A percentile compares a stretch with the other conserved stretches of the same genome.
These are phyloP conservation scores for Fusarium paranaense DNA, from an alignment of 2,329 filamentous ascomycete genomes.

Conservation along the genomic window DNA sequence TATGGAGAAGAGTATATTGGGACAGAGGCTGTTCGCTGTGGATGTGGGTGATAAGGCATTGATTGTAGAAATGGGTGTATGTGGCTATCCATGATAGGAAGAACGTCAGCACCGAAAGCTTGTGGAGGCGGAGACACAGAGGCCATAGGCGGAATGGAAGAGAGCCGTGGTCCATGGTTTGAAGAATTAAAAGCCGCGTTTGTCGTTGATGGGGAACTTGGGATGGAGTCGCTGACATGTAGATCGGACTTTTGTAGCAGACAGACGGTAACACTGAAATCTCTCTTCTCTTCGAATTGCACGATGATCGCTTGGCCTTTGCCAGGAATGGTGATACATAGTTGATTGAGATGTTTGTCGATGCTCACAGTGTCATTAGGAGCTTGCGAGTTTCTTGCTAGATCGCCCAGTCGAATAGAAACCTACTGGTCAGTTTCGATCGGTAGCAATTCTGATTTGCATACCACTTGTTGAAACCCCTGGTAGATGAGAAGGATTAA, in stretches of 20 bases:
- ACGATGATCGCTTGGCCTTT: slow-evolving; percentile 42
- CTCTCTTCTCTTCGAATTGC: slow-evolving; percentile 47
- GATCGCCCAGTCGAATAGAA: slow-evolving; percentile 46
- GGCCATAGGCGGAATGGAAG: slow-evolving; percentile 39
- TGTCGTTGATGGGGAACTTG: not conserved
- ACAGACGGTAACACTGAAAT: slow-evolving; percentile 49
- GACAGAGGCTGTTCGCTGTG: slow-evolving; percentile 27
- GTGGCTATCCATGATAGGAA: not conserved
- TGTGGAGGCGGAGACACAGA: not conserved
- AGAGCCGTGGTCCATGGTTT: slow-evolving; percentile 38
- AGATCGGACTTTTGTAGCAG: slow-evolving; percentile 50
- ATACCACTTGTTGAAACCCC: slow-evolving; percentile 43
- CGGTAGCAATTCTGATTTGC: not conserved
- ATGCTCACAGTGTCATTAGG: slow-evolving; percentile 36
- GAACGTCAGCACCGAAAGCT: slow-evolving; percentile 20
- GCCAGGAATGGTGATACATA: slow-evolving; percentile 43
- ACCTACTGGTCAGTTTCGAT: slow-evolving; percentile 37
- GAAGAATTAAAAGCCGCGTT: not conserved
- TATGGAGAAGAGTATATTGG: not conserved
- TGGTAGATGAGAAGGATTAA: slow-evolving; percentile 45
- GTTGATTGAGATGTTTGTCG: slow-evolving; percentile 27
- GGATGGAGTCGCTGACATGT: slow-evolving; percentile 32
- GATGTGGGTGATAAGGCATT: not conserved
- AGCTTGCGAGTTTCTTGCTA: slow-evolving; percentile 21
- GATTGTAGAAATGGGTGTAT: not conserved